phyloP scores from a whole-genome alignment of 768 basidiomycete genomes.

The Mycena amicta region DNA sequence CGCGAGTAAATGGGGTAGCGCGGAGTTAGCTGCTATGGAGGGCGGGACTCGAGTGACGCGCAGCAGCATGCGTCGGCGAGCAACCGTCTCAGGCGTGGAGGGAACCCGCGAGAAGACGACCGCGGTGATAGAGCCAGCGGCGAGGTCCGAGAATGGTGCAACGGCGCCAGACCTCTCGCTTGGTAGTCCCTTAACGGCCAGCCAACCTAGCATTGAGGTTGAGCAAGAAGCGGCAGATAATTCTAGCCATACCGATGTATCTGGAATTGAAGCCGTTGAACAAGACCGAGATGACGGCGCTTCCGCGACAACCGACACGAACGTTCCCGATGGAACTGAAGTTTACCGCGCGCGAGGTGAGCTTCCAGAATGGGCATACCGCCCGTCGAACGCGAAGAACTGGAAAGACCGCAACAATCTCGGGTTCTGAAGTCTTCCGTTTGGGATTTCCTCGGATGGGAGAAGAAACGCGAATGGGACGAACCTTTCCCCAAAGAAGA shows the following conservation, averaged over 20 bases:
- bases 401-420: background rate
- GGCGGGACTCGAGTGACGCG: background rate
- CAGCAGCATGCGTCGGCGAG: background rate
- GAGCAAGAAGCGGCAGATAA: background rate
- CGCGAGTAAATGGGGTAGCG: background rate
- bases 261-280: background rate
- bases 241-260: background rate
- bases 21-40: background rate
- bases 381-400: background rate
- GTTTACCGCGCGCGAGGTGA: background rate
- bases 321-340: background rate
- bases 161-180: background rate
- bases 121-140: background rate
- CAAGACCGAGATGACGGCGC: background rate
- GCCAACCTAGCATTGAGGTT: no score
- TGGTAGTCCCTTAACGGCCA: background rate
- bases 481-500: background rate
- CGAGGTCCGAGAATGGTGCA: background rate
- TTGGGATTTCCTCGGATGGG: background rate
- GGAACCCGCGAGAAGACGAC: background rate
- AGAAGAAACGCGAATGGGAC: background rate
- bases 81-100: background rate
- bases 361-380: background rate
- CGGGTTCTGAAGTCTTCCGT: background rate
- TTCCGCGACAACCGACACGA: background rate